Percentiles rank a stretch among this genome's conserved stretches.
Conservation (phyloP, 73 alveolate genomes). For the Paramecium bursaria region DNA sequence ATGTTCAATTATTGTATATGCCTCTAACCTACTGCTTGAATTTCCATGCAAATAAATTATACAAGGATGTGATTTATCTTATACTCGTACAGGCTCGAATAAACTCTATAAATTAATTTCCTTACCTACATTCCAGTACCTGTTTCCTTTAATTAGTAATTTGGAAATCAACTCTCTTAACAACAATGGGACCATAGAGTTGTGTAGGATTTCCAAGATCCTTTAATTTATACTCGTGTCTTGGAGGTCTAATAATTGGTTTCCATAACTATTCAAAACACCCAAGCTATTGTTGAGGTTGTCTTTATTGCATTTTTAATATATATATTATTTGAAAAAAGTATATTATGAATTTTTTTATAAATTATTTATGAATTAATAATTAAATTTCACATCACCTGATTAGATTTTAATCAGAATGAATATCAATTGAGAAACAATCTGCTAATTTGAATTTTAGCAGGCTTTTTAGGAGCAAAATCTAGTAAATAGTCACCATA, state of each 20-base stretch:
- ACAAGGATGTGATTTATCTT: conserved; percentile 71
- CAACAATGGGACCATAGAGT: background rate
- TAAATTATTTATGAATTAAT: too few relatives aligned
- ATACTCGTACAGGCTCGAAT: conserved; percentile 55
- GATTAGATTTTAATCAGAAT: too few relatives aligned
- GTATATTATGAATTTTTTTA: too few relatives aligned
- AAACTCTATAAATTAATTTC: background rate
- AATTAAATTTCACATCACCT: too few relatives aligned
- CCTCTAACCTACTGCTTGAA: conserved; percentile 74
- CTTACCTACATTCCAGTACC: conserved; percentile 53
- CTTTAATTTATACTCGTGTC: conserved; percentile 43
- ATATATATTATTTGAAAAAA: too few relatives aligned
- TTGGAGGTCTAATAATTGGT: conserved; percentile 68
- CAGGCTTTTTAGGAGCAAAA: too few relatives aligned
- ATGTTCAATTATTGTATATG: conserved; percentile 68
- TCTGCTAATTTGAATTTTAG: too few relatives aligned
- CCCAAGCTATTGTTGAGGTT: too few relatives aligned
- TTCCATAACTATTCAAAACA: conserved; percentile 40
- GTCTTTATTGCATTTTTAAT: too few relatives aligned
- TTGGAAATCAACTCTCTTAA: conserved; percentile 50
- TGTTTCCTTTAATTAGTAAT: conserved; percentile 45
- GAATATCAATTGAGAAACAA: too few relatives aligned
- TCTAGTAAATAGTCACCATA: too few relatives aligned
- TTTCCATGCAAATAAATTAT: conserved; percentile 88
- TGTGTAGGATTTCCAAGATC: conserved; percentile 52